These are phyloP conservation scores for Platanthera guangdongensis DNA, from an alignment of 106 monocot species.

Conservation along the genomic window DNA sequence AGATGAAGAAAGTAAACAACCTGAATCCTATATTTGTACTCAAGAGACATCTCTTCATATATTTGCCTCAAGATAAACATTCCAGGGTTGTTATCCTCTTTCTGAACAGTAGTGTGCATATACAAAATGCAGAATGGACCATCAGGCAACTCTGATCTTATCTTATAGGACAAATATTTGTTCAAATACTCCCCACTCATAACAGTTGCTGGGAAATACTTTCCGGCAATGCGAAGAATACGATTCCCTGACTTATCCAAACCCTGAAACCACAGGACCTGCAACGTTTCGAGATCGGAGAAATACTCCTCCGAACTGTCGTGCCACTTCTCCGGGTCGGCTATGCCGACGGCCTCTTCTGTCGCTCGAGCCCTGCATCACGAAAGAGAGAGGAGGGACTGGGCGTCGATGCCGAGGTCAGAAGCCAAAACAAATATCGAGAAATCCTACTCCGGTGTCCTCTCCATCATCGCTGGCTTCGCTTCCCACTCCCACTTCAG, in stretches of 20 bases:
- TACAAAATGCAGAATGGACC: constrained; percentile 82
- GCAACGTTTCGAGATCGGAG: constrained; percentile 77
- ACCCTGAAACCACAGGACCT: constrained; percentile 62
- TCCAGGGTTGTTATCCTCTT: constrained; percentile 88
- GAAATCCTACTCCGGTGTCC: constrained; percentile 36
- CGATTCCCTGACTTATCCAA: constrained; percentile 56
- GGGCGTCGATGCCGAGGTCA: constrained; percentile 70
- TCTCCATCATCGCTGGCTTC: background rate
- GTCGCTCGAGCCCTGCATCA: constrained; percentile 16
- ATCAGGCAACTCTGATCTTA: constrained; percentile 53
- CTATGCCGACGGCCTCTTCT: background rate
- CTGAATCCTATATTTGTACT: constrained; percentile 66
- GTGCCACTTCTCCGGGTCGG: constrained; percentile 59
- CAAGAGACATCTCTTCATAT: constrained; percentile 76
- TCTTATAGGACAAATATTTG: constrained; percentile 74
- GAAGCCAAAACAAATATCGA: constrained; percentile 83
- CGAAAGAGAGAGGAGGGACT: constrained; percentile 39
- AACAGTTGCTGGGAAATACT: constrained; percentile 73
- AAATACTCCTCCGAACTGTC: constrained; percentile 78
- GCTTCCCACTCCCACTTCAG: background rate
- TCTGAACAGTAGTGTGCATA: constrained; percentile 73
- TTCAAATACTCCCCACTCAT: constrained; percentile 71
- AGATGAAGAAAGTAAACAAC: constrained; percentile 91
- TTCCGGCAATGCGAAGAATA: constrained; percentile 90
- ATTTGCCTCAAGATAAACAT: constrained; percentile 69